phyloP scores from a whole-genome alignment of 306 rosid genomes.

The Begonia loranthoides region DNA sequence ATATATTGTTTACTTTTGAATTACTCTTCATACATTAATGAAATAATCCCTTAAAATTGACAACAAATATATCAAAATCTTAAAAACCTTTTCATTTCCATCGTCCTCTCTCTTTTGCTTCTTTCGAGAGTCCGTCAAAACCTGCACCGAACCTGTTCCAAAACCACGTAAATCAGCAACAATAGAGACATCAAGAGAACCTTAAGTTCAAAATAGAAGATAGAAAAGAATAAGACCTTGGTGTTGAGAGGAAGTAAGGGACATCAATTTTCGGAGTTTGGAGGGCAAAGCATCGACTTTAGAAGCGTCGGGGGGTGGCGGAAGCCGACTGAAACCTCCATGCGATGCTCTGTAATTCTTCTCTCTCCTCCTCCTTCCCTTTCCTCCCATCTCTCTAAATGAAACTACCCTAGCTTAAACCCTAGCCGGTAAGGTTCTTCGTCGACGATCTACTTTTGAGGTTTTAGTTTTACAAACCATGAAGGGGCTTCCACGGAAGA shows the following conservation, averaged over 20 bases:
- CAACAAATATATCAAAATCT: neutral
- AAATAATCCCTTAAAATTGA: neutral
- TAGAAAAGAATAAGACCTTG: slow-evolving; percentile 17
- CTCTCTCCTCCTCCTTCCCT: slow-evolving; percentile 67
- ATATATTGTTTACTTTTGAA: neutral
- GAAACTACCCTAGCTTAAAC: neutral
- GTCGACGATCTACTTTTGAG: too few species aligned
- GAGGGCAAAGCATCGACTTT: slow-evolving; percentile 50
- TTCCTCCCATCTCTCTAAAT: slow-evolving; percentile 42
- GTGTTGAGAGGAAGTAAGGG: slow-evolving; percentile 29
- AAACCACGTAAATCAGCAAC: neutral
- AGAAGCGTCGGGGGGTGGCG: slow-evolving; percentile 70
- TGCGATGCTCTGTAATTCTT: slow-evolving; percentile 76
- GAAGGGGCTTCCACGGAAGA: too few species aligned
- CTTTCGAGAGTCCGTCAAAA: slow-evolving; percentile 13
- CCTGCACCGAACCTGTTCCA: slow-evolving; percentile 26
- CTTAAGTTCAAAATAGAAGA: neutral
- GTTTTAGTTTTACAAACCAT: too few species aligned
- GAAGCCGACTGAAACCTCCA: slow-evolving; percentile 57
- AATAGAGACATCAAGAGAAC: neutral
- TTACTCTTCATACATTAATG: neutral
- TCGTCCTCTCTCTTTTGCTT: slow-evolving; percentile 15
- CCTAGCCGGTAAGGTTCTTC: neutral
- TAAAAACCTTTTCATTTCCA: slow-evolving; percentile 16
- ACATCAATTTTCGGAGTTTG: slow-evolving; percentile 57